Evolutionary conservation across 768 basidiomycete genomes (phyloP).

Genomic region (Tubosaeta sp.): DNA sequence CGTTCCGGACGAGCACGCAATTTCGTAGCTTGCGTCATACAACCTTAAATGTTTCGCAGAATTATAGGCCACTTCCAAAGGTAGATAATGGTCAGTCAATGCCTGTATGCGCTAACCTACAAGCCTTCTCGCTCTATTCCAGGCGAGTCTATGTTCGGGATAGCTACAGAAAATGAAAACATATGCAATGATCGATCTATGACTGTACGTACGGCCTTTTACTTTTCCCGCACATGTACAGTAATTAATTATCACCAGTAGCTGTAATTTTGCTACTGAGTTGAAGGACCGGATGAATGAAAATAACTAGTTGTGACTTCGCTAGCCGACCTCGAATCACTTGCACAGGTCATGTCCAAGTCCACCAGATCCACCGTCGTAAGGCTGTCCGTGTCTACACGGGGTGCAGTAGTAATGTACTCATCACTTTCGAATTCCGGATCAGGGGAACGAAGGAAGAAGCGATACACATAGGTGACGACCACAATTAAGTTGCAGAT

Average conservation of each 20-base stretch:
- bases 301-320: not conserved
- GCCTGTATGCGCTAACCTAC: no score
- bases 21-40: no score
- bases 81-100: no score
- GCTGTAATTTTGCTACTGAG: not conserved
- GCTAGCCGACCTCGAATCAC: not conserved
- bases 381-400: not conserved
- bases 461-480: conserved; percentile 2
- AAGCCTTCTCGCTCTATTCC: no score
- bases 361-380: not conserved
- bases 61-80: no score
- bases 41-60: no score
- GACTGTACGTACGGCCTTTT: no score
- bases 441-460: not conserved
- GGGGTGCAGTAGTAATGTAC: not conserved
- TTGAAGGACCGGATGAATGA: not conserved
- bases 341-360: not conserved
- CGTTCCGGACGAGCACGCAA: no score
- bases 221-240: no score
- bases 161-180: no score
- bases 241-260: not conserved
- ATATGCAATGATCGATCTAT: no score
- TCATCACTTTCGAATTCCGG: not conserved
- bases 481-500: conserved; percentile 1
- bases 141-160: no score